phyloP scores from a whole-genome alignment of 108 stramenopile species.

The Cyclostephanos tholiformis region DNA sequence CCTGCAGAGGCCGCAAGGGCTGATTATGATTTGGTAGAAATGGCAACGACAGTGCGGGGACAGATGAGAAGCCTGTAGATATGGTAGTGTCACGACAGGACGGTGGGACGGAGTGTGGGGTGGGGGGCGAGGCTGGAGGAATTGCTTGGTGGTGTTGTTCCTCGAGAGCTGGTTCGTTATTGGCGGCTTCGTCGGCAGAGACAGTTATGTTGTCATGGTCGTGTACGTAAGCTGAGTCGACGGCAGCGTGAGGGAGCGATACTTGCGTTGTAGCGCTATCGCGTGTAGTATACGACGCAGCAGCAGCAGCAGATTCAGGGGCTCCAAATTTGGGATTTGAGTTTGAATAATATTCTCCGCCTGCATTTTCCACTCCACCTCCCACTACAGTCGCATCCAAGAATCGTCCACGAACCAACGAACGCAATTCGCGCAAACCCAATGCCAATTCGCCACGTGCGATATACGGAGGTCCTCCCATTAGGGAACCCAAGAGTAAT shows the following conservation, averaged over 20 bases:
- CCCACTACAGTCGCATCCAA: slow-evolving; percentile 2
- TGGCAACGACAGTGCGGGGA: slow-evolving; percentile 23
- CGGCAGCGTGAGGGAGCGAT: background rate
- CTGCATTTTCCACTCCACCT: background rate
- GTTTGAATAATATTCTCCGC: background rate
- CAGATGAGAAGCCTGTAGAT: background rate
- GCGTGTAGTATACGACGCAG: background rate
- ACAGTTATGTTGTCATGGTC: background rate
- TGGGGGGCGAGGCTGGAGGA: slow-evolving; percentile 24
- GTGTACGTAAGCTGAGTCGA: background rate
- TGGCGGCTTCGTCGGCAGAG: background rate
- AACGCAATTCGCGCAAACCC: slow-evolving; percentile 69
- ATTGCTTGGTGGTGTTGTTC: slow-evolving; percentile 7
- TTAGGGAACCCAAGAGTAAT: slow-evolving; percentile 72
- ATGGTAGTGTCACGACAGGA: slow-evolving; percentile 9
- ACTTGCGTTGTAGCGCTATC: slow-evolving; percentile 1
- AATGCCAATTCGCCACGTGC: slow-evolving; percentile 78
- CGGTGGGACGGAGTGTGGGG: slow-evolving; percentile 36
- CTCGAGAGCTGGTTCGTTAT: background rate
- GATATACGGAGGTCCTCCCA: slow-evolving; percentile 77
- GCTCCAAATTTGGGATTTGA: slow-evolving; percentile 2
- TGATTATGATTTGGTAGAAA: slow-evolving; percentile 10
- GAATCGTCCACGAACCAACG: slow-evolving; percentile 32
- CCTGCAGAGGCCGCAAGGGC: slow-evolving; percentile 6
- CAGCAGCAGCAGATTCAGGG: background rate